Percentiles rank a stretch among this genome's conserved stretches.
Evolutionary conservation across 2,329 filamentous ascomycete genomes (phyloP).

Genomic region (Apiospora rasikravindrae): DNA sequence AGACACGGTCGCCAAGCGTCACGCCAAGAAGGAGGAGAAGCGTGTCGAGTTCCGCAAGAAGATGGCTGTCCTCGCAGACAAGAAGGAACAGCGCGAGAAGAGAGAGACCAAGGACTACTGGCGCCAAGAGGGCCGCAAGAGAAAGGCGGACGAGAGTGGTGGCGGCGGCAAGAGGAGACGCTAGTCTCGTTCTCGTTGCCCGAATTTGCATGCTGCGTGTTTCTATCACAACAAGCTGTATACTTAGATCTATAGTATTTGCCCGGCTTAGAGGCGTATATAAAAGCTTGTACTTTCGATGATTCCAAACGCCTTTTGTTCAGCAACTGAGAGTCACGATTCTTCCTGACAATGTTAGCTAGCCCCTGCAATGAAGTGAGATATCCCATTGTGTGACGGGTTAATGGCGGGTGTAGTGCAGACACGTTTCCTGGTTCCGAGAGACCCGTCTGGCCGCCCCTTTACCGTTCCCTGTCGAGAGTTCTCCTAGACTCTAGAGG

Average conservation of each 20-base stretch:
- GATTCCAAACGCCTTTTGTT: not conserved
- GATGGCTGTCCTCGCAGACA: slow-evolving; percentile 81
- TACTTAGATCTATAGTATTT: not conserved
- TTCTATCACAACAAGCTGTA: not conserved
- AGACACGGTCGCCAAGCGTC: slow-evolving; percentile 84
- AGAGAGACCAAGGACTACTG: slow-evolving; percentile 92
- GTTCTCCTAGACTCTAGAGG: not conserved
- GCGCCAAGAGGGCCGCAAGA: slow-evolving; percentile 83
- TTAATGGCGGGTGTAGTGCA: not conserved
- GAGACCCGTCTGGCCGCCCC: not conserved
- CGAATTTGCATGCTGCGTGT: not conserved
- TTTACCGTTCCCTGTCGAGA: not conserved
- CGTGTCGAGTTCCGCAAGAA: slow-evolving; percentile 81
- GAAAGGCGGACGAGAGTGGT: slow-evolving; percentile 50
- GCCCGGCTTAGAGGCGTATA: not conserved
- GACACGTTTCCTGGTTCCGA: not conserved
- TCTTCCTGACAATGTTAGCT: not conserved
- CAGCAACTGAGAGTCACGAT: not conserved
- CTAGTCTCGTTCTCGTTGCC: slow-evolving; percentile 23
- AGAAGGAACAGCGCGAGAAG: slow-evolving; percentile 86
- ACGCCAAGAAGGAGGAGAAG: slow-evolving; percentile 86
- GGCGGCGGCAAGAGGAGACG: slow-evolving; percentile 46
- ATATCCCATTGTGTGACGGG: no score
- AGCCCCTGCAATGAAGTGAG: not conserved
- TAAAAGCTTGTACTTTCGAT: not conserved